A percentile compares a stretch with the other conserved stretches of the same genome.
Conservation (phyloP, 2,329 filamentous ascomycete species). For the Elsinoe ampelina region DNA sequence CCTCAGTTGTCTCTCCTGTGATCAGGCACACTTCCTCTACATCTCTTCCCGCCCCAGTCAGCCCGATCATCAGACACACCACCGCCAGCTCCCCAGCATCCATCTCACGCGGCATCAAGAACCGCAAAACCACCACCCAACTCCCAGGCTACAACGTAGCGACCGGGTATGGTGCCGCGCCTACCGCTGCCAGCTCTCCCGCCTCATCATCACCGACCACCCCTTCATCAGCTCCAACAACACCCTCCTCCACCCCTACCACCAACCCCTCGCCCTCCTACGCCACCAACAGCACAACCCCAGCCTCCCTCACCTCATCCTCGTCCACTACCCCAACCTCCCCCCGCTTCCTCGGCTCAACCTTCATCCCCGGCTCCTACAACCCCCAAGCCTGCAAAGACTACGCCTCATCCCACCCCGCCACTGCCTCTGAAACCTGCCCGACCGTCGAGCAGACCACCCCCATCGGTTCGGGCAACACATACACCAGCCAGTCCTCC, state of each 20-base stretch:
- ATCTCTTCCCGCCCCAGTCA: neutral
- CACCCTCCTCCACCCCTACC: neutral
- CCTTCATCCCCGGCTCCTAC: slow-evolving; percentile 27
- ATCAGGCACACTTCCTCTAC: neutral
- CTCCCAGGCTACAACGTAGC: neutral
- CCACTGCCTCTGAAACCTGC: slow-evolving; percentile 17
- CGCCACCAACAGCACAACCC: too few relatives aligned
- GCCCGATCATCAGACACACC: neutral
- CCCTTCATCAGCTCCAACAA: neutral
- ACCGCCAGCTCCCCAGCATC: neutral
- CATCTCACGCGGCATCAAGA: neutral
- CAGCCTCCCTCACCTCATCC: slow-evolving; percentile 14
- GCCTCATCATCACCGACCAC: neutral
- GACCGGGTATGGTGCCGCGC: neutral
- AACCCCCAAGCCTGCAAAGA: slow-evolving; percentile 23
- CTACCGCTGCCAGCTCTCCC: neutral
- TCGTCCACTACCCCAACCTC: slow-evolving; percentile 17
- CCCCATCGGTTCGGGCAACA: slow-evolving; percentile 7
- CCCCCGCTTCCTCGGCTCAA: slow-evolving; percentile 19
- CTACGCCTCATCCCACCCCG: slow-evolving; percentile 19
- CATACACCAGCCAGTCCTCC: too few relatives aligned
- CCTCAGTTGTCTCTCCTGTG: neutral
- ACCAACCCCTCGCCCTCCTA: neutral
- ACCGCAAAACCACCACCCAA: neutral
- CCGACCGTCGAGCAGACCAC: slow-evolving; percentile 15